These are phyloP conservation scores for Filosporella fistucella DNA, from an alignment of 495 filamentous ascomycete genomes.

Conservation along the genomic window DNA sequence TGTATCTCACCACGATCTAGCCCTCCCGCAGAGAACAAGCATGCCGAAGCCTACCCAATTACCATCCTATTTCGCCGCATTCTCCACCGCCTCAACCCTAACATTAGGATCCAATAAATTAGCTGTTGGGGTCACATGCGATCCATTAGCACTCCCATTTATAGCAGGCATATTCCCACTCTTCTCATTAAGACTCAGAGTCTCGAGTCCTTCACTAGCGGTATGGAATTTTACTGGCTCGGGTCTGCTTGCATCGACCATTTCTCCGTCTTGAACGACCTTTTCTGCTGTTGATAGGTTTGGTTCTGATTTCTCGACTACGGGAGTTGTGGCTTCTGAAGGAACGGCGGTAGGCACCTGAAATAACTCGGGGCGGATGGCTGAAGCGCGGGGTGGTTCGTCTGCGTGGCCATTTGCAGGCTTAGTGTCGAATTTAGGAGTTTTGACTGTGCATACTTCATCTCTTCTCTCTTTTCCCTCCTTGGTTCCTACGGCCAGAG, in stretches of 20 bases:
- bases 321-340: not conserved
- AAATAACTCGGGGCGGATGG: not conserved
- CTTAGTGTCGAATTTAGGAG: constrained; percentile 3
- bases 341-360: not conserved
- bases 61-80: not conserved
- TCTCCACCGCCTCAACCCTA: not conserved
- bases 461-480: constrained; percentile 29
- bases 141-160: not conserved
- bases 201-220: constrained; percentile 12
- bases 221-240: constrained; percentile 17
- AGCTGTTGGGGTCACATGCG: constrained; percentile 1
- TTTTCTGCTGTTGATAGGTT: not conserved
- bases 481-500: constrained; percentile 39
- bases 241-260: constrained; percentile 11
- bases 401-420: not conserved
- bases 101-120: constrained; percentile 7
- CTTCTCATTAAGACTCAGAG: constrained; percentile 20
- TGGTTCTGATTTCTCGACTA: not conserved
- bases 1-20: too few relatives aligned
- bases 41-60: too few relatives aligned
- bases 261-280: constrained; percentile 11
- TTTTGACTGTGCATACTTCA: constrained; percentile 38
- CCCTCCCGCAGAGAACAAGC: too few relatives aligned
- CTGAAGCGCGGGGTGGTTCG: not conserved
- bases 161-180: not conserved